phyloP scores from a whole-genome alignment of 1,284 basidiomycete species.

The Trichosporon coremiiforme region DNA sequence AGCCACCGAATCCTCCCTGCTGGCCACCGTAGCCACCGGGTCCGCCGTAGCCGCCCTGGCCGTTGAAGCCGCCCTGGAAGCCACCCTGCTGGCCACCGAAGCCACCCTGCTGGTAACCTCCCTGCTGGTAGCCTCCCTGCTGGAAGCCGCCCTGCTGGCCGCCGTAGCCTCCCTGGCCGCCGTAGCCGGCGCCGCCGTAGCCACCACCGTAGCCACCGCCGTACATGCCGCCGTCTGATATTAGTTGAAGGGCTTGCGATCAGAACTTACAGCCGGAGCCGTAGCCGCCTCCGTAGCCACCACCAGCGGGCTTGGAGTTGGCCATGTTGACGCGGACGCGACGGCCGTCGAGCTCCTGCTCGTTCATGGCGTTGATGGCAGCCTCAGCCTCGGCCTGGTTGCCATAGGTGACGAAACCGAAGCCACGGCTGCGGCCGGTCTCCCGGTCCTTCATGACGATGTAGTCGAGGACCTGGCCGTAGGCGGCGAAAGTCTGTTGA shows the following conservation, averaged over 20 bases:
- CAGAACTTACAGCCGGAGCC: constrained; percentile 49
- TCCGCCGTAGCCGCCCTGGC: constrained; percentile 52
- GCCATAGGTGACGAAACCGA: constrained; percentile 88
- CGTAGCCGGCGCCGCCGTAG: constrained; percentile 45
- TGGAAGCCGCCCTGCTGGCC: constrained; percentile 47
- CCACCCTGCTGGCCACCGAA: constrained; percentile 46
- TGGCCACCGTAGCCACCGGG: constrained; percentile 52
- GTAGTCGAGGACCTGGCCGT: constrained; percentile 60
- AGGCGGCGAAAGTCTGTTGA: constrained; percentile 54
- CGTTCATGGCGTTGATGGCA: constrained; percentile 80
- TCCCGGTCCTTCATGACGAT: constrained; percentile 98
- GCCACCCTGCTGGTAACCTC: constrained; percentile 47
- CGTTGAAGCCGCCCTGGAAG: constrained; percentile 52
- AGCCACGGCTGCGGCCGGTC: constrained; percentile 92
- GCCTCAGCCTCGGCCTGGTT: constrained; percentile 68
- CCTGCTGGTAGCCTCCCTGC: constrained; percentile 54
- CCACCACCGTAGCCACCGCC: constrained; percentile 43
- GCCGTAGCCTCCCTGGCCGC: constrained; percentile 47
- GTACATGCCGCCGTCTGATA: constrained; percentile 39
- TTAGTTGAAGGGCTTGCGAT: constrained; percentile 9
- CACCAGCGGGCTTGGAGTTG: constrained; percentile 72
- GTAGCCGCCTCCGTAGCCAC: constrained; percentile 57
- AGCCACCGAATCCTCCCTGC: constrained; percentile 46
- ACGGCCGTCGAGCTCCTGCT: constrained; percentile 90
- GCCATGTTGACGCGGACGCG: constrained; percentile 89